Evolutionary conservation across 192 early-diverging fungal species (phyloP), one percentile per base, ranked within the genome.

Genomic region (Rhizophagus clarus): DNA sequence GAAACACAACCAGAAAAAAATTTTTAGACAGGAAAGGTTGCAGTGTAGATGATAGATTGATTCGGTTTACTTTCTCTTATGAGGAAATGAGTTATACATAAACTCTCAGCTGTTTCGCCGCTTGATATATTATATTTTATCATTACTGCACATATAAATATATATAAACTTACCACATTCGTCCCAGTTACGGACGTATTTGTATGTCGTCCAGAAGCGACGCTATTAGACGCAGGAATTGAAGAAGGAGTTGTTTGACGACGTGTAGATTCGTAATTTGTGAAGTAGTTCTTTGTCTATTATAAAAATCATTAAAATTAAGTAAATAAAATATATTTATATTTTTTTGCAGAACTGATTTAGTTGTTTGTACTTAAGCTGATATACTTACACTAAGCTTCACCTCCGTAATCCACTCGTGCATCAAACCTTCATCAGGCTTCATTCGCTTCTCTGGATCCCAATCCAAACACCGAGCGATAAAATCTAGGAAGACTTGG

Each of bases 371-470:
- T n/a, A n/a, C n/a, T n/a, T n/a, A n/a, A n/a, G n/a, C n/a, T n/a
- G n/a, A n/a, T n/a, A 47, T 72, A 45, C 63, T 64, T 47, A 79
- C 77, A 20, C 51, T 51, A 37, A 79, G 17, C 28, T 79, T 79
- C 17, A 90, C 88, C 28, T 92, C 93, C 20, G 86, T 88, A 47
- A 96, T 94, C 90, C 93, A 97, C 45, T 92, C 92, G 77, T 99
- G 97, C 29, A 90, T 86, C 32, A 97, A 79, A 34, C 94, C 97
- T 64, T 97, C 94, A 14, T 87, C 85, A 34, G 97, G 96, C 31
- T 89, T 94, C 89, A 99, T 91, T 26, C 97, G 88, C 71, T 89
- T 89, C 70, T 92, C 89, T 10, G 97, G 96, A 81, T 97, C 94
- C 97, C 97, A 99, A 24, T 89, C 88, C 61, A 99, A 83, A 74